These are phyloP conservation scores for Wickerhamomyces silvicola DNA, from an alignment of 805 yeast genomes.

Conservation along the genomic window DNA sequence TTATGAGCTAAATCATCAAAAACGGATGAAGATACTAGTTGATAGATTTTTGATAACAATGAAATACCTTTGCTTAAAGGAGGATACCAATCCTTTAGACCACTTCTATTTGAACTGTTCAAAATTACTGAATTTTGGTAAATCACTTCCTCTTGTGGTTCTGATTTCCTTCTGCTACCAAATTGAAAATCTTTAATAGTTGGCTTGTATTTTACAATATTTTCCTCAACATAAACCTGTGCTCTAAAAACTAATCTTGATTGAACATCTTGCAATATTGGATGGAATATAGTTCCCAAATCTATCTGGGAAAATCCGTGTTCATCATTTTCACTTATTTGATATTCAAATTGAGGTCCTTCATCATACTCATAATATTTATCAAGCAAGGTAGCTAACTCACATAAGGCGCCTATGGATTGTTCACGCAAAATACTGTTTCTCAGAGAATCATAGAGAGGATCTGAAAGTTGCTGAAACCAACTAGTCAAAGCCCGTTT, in stretches of 20 bases:
- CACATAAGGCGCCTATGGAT: conserved; percentile 64
- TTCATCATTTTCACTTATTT: conserved; percentile 17
- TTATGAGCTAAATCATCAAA: conserved; percentile 89
- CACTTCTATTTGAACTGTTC: conserved; percentile 3
- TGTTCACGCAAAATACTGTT: conserved; percentile 63
- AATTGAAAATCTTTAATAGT: conserved; percentile 61
- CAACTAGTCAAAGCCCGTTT: conserved; percentile 42
- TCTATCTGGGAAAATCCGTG: conserved; percentile 28
- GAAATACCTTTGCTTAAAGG: conserved; percentile 67
- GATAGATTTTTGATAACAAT: conserved; percentile 71
- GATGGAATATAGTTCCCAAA: conserved; percentile 57
- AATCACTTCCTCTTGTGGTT: conserved; percentile 2
- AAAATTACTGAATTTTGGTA: conserved; percentile 8
- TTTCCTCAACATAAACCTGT: conserved; percentile 64
- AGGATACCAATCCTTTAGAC: conserved; percentile 48
- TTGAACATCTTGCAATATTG: conserved; percentile 72
- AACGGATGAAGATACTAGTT: conserved; percentile 65
- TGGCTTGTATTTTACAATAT: conserved; percentile 61
- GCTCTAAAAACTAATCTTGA: conserved; percentile 74
- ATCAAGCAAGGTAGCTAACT: conserved; percentile 62
- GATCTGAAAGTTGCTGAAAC: conserved; percentile 63
- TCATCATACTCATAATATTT: conserved; percentile 63
- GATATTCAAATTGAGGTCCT: conserved; percentile 10
- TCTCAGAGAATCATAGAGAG: conserved; percentile 67
- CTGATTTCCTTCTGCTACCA: conserved; percentile 33